Conservation (phyloP, 2,329 filamentous ascomycete species). For the Diaporthe sp. region DNA sequence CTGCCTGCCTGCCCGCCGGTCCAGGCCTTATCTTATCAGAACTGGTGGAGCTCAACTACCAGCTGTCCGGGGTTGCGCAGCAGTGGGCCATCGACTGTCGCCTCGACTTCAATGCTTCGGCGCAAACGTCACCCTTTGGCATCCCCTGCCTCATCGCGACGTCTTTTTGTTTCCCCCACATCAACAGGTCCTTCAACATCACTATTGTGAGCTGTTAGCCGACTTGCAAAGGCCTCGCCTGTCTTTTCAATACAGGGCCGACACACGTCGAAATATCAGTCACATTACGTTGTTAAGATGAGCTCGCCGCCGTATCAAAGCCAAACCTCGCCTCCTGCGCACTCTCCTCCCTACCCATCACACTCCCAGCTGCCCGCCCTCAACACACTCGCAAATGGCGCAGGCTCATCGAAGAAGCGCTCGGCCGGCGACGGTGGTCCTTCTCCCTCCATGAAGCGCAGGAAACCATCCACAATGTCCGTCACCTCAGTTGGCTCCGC, state of each 20-base stretch:
- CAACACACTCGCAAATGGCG: constrained; percentile 36
- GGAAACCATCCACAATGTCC: constrained; percentile 78
- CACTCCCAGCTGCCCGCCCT: constrained; percentile 63
- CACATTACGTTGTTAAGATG: constrained; percentile 52
- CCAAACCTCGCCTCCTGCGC: constrained; percentile 62
- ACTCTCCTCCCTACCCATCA: constrained; percentile 68
- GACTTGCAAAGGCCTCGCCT: no score
- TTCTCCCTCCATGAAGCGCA: constrained; percentile 71
- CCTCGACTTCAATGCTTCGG: not conserved
- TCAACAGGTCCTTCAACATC: not conserved
- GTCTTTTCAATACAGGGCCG: not conserved
- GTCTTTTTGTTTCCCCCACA: no score
- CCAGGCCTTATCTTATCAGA: constrained; percentile 35
- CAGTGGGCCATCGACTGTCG: not conserved
- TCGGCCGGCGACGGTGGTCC: constrained; percentile 67
- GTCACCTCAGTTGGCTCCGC: constrained; percentile 64
- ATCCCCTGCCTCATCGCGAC: not conserved
- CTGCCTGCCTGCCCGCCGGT: not conserved
- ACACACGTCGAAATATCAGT: not conserved
- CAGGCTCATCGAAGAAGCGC: constrained; percentile 71
- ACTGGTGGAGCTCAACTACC: constrained; percentile 18
- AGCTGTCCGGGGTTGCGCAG: not conserved
- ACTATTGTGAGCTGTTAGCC: not conserved
- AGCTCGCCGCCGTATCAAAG: constrained; percentile 68
- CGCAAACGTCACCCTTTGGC: not conserved